phyloP scores from a whole-genome alignment of 306 rosid species.

The Hylodesmum podocarpum region DNA sequence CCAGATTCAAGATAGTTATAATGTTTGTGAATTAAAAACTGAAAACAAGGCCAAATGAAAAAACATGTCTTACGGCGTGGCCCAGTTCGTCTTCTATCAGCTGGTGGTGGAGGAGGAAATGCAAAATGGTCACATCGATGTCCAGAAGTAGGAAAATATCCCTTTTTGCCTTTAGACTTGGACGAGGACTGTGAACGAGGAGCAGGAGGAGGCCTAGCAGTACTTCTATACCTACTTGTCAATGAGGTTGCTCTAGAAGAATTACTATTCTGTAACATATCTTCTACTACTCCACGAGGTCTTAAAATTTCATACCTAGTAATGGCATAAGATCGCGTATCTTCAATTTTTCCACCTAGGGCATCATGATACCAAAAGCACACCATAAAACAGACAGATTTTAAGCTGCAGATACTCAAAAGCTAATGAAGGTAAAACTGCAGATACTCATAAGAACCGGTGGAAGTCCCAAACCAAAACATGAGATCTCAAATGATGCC shows the following conservation, averaged over 20 bases:
- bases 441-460: constrained; percentile 13
- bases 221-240: constrained; percentile 27
- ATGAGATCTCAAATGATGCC: constrained; percentile 6
- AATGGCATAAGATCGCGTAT: constrained; percentile 35
- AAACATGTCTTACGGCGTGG: constrained; percentile 79
- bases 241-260: constrained; percentile 35
- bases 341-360: constrained; percentile 64
- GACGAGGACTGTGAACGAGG: constrained; percentile 27
- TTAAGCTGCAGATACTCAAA: constrained; percentile 29
- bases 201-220: constrained; percentile 29
- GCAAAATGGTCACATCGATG: constrained; percentile 69
- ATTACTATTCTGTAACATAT: constrained; percentile 37
- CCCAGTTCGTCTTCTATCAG: constrained; percentile 67
- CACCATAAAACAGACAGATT: constrained; percentile 30
- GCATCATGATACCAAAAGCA: constrained; percentile 42
- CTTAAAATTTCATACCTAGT: constrained; percentile 32
- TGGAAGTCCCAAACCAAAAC: neutral
- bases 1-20: constrained; percentile 13
- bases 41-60: neutral
- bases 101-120: constrained; percentile 89
- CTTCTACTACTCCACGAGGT: constrained; percentile 37
- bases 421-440: constrained; percentile 16
- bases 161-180: constrained; percentile 29
- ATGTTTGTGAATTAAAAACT: constrained; percentile 7
- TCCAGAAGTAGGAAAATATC: constrained; percentile 35